These are phyloP conservation scores for Pythium dissotocum DNA, from an alignment of 352 stramenopile genomes.

Conservation along the genomic window DNA sequence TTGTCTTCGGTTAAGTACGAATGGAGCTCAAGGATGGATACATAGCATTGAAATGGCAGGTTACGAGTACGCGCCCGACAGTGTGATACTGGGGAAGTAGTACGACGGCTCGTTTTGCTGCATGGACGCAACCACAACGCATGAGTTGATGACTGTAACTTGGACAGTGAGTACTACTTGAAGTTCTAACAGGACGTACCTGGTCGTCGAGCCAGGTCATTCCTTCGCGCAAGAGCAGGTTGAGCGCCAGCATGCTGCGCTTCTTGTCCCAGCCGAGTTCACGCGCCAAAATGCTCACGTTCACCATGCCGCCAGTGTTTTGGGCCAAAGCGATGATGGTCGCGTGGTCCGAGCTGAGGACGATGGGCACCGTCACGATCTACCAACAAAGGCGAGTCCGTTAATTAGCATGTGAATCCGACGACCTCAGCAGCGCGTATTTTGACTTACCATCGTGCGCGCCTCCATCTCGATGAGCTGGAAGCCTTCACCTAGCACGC, in stretches of 20 bases:
- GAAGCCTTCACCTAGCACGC: constrained; percentile 93
- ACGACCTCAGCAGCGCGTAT: background rate
- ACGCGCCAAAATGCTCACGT: constrained; percentile 75
- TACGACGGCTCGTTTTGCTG: constrained; percentile 72
- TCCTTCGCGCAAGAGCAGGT: constrained; percentile 91
- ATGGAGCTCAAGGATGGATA: background rate
- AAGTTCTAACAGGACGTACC: constrained; percentile 29
- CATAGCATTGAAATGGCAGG: background rate
- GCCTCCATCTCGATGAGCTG: constrained; percentile 92
- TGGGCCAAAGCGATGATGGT: constrained; percentile 90
- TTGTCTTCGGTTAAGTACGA: constrained; percentile 26
- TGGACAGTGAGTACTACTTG: no score
- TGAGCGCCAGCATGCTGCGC: constrained; percentile 89
- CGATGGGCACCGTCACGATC: constrained; percentile 95
- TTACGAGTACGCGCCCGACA: constrained; percentile 77
- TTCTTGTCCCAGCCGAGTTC: constrained; percentile 91
- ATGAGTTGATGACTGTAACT: background rate
- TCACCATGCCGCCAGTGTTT: constrained; percentile 88
- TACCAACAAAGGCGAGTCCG: constrained; percentile 22
- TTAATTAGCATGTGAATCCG: background rate
- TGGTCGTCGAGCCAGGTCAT: constrained; percentile 97
- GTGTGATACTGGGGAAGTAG: constrained; percentile 86
- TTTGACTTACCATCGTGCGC: constrained; percentile 78
- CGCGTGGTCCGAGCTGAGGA: constrained; percentile 95
- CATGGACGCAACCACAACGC: background rate